Evolutionary conservation across 768 basidiomycete genomes (phyloP).

Genomic region (Phanerochaete sordida): DNA sequence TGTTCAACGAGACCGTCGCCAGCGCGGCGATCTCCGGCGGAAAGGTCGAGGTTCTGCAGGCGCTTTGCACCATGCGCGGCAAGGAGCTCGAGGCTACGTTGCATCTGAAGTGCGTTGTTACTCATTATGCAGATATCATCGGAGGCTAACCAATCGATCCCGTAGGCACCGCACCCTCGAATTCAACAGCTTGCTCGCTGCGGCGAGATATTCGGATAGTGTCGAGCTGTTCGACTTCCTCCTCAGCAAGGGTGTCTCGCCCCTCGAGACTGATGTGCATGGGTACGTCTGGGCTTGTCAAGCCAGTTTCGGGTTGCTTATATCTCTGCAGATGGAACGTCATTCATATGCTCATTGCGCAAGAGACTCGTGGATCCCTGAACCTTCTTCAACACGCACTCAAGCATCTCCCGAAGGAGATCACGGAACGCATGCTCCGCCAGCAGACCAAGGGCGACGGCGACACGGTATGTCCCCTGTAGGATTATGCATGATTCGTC

Average conservation of each 20-base stretch:
- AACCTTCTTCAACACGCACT: conserved; percentile 39
- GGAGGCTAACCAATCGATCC: neutral
- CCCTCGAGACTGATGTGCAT: conserved; percentile 37
- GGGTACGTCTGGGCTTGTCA: conserved; percentile 34
- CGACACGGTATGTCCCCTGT: conserved; percentile 40
- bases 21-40: conserved; percentile 38
- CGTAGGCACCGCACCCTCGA: conserved; percentile 15
- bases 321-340: conserved; percentile 48
- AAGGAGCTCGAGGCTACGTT: conserved; percentile 38
- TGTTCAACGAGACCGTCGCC: conserved; percentile 51
- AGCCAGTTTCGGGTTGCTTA: neutral
- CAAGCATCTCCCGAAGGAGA: conserved; percentile 47
- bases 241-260: conserved; percentile 42
- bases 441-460: conserved; percentile 42
- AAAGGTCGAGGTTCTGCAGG: conserved; percentile 39
- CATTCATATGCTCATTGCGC: conserved; percentile 42
- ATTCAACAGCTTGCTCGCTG: conserved; percentile 44
- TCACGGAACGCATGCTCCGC: conserved; percentile 38
- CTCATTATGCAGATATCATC: neutral
- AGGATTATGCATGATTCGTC: neutral
- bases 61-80: conserved; percentile 40
- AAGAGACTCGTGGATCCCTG: conserved; percentile 22
- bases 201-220: conserved; percentile 28
- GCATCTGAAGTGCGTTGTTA: conserved; percentile 35
- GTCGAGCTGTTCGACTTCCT: conserved; percentile 46